These are phyloP conservation scores for Trichoderma koningii DNA, from an alignment of 2,329 filamentous ascomycete genomes.

Conservation along the genomic window DNA sequence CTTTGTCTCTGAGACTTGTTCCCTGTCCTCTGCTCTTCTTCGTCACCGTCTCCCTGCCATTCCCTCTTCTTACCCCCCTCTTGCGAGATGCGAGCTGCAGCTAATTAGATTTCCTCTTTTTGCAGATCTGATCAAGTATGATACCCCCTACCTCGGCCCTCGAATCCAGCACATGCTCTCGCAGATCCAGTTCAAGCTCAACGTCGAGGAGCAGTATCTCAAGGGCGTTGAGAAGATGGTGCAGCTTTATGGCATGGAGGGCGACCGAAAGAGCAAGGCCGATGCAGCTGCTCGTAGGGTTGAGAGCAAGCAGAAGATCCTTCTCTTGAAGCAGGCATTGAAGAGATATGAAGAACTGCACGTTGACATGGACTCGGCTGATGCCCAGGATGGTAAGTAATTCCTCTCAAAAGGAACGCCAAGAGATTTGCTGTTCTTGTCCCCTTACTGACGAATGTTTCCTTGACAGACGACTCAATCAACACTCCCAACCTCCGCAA, in stretches of 20 bases:
- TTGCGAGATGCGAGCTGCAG: neutral
- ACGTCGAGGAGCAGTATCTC: slow-evolving; percentile 98
- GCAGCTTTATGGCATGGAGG: slow-evolving; percentile 94
- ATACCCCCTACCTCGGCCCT: slow-evolving; percentile 90
- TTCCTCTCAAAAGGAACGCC: neutral
- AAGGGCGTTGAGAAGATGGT: slow-evolving; percentile 99
- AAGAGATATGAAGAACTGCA: slow-evolving; percentile 97
- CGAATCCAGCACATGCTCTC: slow-evolving; percentile 99
- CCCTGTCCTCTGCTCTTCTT: neutral
- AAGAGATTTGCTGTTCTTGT: slow-evolving; percentile 25
- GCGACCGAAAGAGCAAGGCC: slow-evolving; percentile 90
- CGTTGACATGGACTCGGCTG: slow-evolving; percentile 81
- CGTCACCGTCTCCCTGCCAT: neutral
- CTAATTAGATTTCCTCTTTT: neutral
- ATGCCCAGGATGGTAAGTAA: slow-evolving; percentile 75
- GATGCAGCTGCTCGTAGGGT: slow-evolving; percentile 88
- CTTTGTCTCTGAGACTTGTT: neutral
- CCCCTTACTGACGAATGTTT: neutral
- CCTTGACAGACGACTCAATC: slow-evolving; percentile 82
- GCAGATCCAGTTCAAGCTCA: slow-evolving; percentile 97
- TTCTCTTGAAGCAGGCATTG: slow-evolving; percentile 90
- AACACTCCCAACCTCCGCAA: slow-evolving; percentile 94
- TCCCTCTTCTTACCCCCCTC: neutral
- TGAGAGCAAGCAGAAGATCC: slow-evolving; percentile 97
- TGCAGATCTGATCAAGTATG: slow-evolving; percentile 95